phyloP scores from a whole-genome alignment of 2,329 filamentous ascomycete species.

The Calonectria henricotiae region DNA sequence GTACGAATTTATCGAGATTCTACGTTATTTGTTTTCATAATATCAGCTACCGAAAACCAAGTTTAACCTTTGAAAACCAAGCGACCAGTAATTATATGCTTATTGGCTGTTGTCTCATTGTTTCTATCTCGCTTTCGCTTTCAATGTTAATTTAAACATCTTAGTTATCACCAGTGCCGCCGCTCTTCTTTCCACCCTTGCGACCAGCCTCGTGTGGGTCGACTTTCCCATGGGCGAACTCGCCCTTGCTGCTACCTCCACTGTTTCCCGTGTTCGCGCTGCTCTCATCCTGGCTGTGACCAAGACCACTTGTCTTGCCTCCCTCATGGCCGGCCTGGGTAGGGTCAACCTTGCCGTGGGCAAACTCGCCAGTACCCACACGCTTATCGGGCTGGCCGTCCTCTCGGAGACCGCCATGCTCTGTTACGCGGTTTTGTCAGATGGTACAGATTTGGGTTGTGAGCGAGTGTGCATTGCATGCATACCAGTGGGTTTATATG shows the following conservation, averaged over 20 bases:
- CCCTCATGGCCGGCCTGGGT: neutral
- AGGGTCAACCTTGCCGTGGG: slow-evolving; percentile 2
- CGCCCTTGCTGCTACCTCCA: neutral
- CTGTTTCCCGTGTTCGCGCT: neutral
- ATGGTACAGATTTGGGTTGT: neutral
- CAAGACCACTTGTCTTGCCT: neutral
- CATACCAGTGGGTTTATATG: slow-evolving; percentile 12
- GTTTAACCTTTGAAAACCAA: too few species aligned
- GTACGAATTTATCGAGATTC: too few species aligned
- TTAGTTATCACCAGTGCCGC: neutral
- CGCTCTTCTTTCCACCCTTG: slow-evolving; percentile 2
- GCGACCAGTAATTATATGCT: too few species aligned
- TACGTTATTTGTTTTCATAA: too few species aligned
- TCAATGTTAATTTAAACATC: neutral
- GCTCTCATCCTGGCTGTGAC: neutral
- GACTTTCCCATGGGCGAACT: slow-evolving; percentile 8
- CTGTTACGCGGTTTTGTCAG: neutral
- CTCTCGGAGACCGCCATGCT: slow-evolving; percentile 9
- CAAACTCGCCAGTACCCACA: slow-evolving; percentile 10
- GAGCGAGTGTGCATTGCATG: neutral
- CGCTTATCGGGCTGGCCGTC: slow-evolving; percentile 1
- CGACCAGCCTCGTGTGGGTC: slow-evolving; percentile 3
- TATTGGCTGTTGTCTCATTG: too few species aligned
- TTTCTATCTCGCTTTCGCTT: neutral
- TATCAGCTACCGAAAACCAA: too few species aligned